A percentile compares a stretch with the other conserved stretches of the same genome.
Conservation (phyloP, 169 alveolate species). For the Cyclospora cayetanensis region DNA sequence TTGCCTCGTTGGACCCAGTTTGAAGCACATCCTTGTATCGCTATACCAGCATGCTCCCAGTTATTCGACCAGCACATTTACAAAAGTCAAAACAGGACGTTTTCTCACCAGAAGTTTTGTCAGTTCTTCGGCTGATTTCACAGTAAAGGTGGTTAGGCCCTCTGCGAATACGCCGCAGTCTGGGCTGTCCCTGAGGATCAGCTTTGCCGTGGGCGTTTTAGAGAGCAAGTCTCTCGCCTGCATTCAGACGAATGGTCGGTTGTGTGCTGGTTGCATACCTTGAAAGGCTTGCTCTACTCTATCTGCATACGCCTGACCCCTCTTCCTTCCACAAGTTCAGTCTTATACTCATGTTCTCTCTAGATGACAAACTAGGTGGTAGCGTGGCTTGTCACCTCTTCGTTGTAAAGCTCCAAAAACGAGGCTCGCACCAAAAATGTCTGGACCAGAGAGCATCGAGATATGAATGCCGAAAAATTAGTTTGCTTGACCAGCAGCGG, state of each 20-base stretch:
- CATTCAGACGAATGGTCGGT: neutral
- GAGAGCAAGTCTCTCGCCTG: constrained; percentile 90
- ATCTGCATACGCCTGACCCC: neutral
- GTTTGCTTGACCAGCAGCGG: no score
- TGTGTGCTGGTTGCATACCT: neutral
- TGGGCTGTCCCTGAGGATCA: constrained; percentile 86
- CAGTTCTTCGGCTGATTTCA: constrained; percentile 86
- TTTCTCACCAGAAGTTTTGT: constrained; percentile 75
- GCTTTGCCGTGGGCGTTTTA: constrained; percentile 83
- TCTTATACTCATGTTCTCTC: neutral
- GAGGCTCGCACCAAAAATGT: constrained; percentile 85
- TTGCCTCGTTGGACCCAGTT: no score
- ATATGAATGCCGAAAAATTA: neutral
- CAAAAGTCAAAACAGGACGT: neutral
- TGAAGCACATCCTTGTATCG: no score
- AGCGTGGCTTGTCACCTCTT: constrained; percentile 86
- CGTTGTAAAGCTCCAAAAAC: constrained; percentile 95
- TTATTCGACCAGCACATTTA: no score
- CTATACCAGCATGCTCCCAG: no score
- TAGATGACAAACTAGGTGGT: no score
- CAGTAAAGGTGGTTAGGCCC: constrained; percentile 86
- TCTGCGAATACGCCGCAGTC: constrained; percentile 92
- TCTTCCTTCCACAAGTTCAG: neutral
- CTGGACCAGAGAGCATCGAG: neutral
- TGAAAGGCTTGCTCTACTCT: neutral